Base-by-base conservation (phyloP, 2,329 filamentous ascomycete genomes). In the Aspergillus fumigatiaffinis region DNA sequence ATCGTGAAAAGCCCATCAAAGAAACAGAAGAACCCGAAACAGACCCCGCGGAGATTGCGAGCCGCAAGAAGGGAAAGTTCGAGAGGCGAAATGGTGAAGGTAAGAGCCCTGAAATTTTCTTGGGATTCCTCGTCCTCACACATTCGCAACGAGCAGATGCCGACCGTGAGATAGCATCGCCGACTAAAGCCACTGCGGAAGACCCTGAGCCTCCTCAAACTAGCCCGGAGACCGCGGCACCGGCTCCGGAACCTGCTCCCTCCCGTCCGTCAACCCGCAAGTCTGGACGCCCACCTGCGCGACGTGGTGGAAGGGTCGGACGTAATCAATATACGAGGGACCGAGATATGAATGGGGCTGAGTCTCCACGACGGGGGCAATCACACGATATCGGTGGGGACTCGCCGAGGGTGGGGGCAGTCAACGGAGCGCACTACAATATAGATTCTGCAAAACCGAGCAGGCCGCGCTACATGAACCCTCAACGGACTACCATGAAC, bases 291-390 rank as follows among this genome's bases (percentile, higher is more conserved):
- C 82, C 85, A 64, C 81, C 86, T 63, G 86, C 88, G 67, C 87
- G 88, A 60, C 85, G 86, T 65, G 86, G 82, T 38, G 68, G 73
- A 25, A 86, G 87, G 57, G 70, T 84, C 57, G 88, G 89, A 20
- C 87, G 89, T 61, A 94, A 93, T 62, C 91, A 94, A 72, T 92
- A 93, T 67, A 92, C 89, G 0, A 89, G 88, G 68, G 88, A 92
- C 61, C 84, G 87, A 49, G 88, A 91, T 70, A 77, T 84, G 62
- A 77, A 83, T 71, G 74, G 81, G 38, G 72, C 73, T 41, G 71
- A 76, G 38, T 77, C 74, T 41, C 69, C 74, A 52, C 76, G 77
- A 55, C 68, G 75, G 47, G 71, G 75, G 42, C 68, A 76, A 58
- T 72, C 73, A 50, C 71, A 73, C 58, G 72, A 77, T 46, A 72